Base-by-base conservation (phyloP, 306 rosid species). In the Adenanthera pavonina region DNA sequence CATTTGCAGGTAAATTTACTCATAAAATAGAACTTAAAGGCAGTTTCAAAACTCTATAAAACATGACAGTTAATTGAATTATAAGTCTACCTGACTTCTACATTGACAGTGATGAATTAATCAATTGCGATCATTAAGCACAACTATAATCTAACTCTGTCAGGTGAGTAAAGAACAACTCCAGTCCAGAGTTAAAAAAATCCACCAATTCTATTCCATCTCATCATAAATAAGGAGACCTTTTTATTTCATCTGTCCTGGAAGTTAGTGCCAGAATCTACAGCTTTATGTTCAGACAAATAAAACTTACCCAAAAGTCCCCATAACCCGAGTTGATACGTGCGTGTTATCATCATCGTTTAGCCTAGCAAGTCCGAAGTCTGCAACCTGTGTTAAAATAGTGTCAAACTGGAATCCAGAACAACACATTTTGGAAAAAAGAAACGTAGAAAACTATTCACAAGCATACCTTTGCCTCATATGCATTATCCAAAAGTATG, bases 321-420 rank as follows among this genome's bases (percentile, higher is more conserved):
- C 99, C 98, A 95, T 91, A 83, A 95, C 98, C 69, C 98, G 90
- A 41, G 99, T 95, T 41, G 99, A 92, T 67, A 95, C 97, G 77
- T 93, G 99, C 35, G 98, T 95, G 34, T 85, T 38, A 43, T 85
- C 85, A 85, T 89, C 97, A 30, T 89, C 92, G 1, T 94, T 86
- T 66, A 93, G 91, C 77, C 89, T 94, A 17, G 98, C 98, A 61
- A 94, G 98, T 78, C 99, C 99, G 80, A 93, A 95, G 78, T 95
- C 99, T 40, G 99, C 92, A 81, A 93, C 99, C 98, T 95, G 97
- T 64, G 69, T 15, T 62, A 33, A 70, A 83, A 74, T 46, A 78
- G 77, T 40, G 40, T n/a, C 78, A 79, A 87, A 56, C 70, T 51
- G 16, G 20, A 72, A 84, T 77, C 9, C 25, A 30, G 69, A 69